Percentiles rank a stretch among this genome's conserved stretches.
These are phyloP conservation scores for Sequoia sempervirens DNA, from an alignment of 75 land plant species.

Conservation along the genomic window DNA sequence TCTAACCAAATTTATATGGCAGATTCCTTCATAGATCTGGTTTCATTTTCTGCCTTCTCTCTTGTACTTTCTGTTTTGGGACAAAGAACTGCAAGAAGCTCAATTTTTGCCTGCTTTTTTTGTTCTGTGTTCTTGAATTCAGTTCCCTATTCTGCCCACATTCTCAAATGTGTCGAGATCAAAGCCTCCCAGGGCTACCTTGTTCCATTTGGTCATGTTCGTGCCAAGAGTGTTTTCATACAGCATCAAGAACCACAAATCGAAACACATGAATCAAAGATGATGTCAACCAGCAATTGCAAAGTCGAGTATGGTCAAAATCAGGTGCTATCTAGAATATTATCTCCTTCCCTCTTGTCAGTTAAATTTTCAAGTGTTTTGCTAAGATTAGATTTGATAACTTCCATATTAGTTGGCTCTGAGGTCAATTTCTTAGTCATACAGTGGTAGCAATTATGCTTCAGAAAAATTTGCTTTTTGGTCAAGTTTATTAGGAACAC, in stretches of 20 bases:
- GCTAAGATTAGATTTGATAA: no score
- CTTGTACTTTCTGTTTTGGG: neutral
- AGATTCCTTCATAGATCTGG: neutral
- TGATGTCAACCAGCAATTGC: no score
- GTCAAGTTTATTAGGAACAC: no score
- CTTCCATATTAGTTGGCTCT: no score
- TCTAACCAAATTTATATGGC: neutral
- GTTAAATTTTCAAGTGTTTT: no score
- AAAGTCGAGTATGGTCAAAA: no score
- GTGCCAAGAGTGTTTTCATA: neutral
- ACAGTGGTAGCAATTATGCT: no score
- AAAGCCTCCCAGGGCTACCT: neutral
- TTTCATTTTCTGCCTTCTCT: neutral
- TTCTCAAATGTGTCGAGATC: neutral
- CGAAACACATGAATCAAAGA: neutral
- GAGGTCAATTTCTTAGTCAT: no score
- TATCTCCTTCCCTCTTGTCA: no score
- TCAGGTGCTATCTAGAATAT: no score
- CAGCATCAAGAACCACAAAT: neutral
- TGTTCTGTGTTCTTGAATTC: neutral
- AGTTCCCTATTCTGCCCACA: neutral
- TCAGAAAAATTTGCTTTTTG: no score
- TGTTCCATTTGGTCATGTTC: neutral
- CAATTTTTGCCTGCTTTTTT: neutral
- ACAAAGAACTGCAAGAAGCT: neutral